Base-by-base conservation (phyloP, 495 filamentous ascomycete species). In the Xylaria venustula region DNA sequence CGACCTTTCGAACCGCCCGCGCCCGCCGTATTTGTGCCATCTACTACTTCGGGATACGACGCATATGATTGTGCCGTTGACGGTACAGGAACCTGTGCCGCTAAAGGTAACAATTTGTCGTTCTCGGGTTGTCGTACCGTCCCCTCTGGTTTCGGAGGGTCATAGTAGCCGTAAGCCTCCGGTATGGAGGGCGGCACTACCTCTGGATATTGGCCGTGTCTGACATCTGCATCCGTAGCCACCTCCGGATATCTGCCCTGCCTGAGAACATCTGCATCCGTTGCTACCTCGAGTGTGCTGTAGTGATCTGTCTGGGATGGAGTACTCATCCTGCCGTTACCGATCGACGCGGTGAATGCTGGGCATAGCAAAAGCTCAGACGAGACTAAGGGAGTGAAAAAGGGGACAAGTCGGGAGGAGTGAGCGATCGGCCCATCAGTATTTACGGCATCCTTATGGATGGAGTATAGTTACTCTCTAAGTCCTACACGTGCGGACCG, bases 231-330 rank as follows among this genome's bases (percentile, higher is more conserved):
- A 9, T 66, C 54, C 9, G 47, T 53, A 28, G n/a, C 58, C 36
- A 53, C 58, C 40, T 60, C 58, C 12, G 49, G 40, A 12, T 54
- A 53, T 19, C 11, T 66, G 26, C 51, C 60, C 7, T 59, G 34
- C 9, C 44, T 62, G 51, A 62, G 60, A 22, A 37, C 25, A 23
- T 66, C 51, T 40, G 58, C 63, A 9, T 66, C 54, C 14, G 47
- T 54, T 41, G 63, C 61, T n/a, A 71, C 64, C 57, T 71, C 68
- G 4, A 71, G 47, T 14, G 66, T 71, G 19, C 68, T 71, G 50
- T 68, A 67, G 3, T 71, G 60, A 48, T 65, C 52, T 46, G 37
- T 56, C 32, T 64, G 60, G 40, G 54, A 62, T 34, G 67, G 63
- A 19, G 62, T 46, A 56, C n/a, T 65, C 67, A 70, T 70, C 54